phyloP scores from a whole-genome alignment of 2,329 filamentous ascomycete species.

The Xylaria sp. region DNA sequence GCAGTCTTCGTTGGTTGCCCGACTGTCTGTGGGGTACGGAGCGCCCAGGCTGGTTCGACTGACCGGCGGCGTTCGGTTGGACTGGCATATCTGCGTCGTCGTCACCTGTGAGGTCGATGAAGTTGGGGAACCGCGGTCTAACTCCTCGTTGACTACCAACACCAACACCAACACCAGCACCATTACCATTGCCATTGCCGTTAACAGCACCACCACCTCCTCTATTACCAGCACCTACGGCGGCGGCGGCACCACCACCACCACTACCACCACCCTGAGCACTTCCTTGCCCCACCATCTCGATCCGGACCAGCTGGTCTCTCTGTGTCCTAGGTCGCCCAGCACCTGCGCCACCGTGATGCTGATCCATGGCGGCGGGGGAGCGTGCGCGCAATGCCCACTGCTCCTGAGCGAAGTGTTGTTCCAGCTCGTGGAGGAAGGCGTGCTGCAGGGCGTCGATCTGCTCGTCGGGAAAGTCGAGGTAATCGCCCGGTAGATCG shows the following conservation, averaged over 20 bases:
- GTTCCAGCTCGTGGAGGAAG: constrained; percentile 30
- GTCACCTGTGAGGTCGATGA: constrained; percentile 48
- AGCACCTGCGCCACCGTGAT: background rate
- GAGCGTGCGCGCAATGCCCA: constrained; percentile 23
- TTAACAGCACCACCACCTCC: background rate
- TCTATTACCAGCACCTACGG: background rate
- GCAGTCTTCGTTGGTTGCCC: constrained; percentile 42
- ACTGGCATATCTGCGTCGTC: constrained; percentile 27
- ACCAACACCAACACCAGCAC: background rate
- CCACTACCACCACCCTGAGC: background rate
- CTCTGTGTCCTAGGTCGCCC: constrained; percentile 21
- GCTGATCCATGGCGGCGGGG: constrained; percentile 25
- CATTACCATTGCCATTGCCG: background rate
- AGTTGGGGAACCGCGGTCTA: constrained; percentile 36
- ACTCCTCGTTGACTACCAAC: constrained; percentile 18
- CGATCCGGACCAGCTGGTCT: constrained; percentile 45
- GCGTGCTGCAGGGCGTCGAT: constrained; percentile 22
- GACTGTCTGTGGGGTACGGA: constrained; percentile 26
- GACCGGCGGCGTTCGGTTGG: constrained; percentile 13
- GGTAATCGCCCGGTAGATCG: constrained; percentile 33
- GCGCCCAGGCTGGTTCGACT: constrained; percentile 22
- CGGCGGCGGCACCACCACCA: background rate
- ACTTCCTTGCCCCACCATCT: constrained; percentile 35
- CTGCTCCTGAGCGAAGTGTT: constrained; percentile 21
- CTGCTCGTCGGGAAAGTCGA: constrained; percentile 26